Evolutionary conservation across 371 early-diverging fungal genomes (phyloP), one percentile per base, ranked within the genome.

Genomic region (Syncephalastrum racemosum): DNA sequence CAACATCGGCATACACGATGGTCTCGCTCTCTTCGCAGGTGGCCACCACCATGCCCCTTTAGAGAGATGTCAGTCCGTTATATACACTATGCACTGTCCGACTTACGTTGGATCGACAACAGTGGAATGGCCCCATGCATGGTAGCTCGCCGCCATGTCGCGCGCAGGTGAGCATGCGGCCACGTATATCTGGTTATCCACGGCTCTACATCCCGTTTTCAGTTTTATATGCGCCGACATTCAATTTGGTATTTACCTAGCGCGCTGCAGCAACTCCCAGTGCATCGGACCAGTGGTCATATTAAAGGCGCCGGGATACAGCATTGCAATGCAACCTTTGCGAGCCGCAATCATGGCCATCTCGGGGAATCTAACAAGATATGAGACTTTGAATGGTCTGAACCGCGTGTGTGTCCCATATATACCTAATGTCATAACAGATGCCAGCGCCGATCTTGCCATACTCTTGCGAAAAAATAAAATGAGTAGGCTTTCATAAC

Each of bases 301-400:
- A 70, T 97, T 97, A 73, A 97, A 97, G 0, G 97, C 97, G 3
- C 91, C 93, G n/a, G 97, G 98, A 64, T 96, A 98, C 27, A 97
- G 79, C 97, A 98, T 95, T 12, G 88, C 91, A 31, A 94, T 69
- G 60, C 94, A 93, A 2, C 94, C 89, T 58, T 83, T 84, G 23
- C 95, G 73, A 5, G 96, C 94, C 52, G 95, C 95, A 64, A 96
- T 82, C 86, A 89, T 92, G 42, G 97, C 95, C 68, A 95, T 68
- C 60, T 97, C 97, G 0, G 98, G 98, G 68, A 98, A 98, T 43
- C 84, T 75, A 19, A 5, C 1, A 25, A 1, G 4, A 40, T 46
- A 41, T 49, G 36, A 36, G 31, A 50, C 13, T 39, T 16, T 14
- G 4, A 22, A 25, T 25, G 25, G 15, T 39, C 10, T 14, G 0